Evolutionary conservation across 768 basidiomycete genomes (phyloP), one percentile per base, ranked within the genome.

Genomic region (Mycena vulgaris): DNA sequence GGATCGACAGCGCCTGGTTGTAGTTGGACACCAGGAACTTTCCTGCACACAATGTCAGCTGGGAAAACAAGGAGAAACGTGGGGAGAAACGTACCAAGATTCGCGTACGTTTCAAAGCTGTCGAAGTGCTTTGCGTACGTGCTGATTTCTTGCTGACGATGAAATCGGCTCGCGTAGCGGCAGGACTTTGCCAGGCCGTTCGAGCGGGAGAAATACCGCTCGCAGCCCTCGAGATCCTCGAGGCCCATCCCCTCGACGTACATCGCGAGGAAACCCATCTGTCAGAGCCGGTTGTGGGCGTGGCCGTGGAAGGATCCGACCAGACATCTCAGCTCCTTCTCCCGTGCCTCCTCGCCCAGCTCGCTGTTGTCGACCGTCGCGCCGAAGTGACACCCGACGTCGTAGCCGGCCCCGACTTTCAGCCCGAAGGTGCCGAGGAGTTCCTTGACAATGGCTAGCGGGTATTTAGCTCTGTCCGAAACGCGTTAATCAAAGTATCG

Each of bases 21-120:
- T 78, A 78, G 64, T 78, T 78, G 51, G 71, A 69, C 28, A 49
- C 64, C 8, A 57, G 23, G 63, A 74, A 75, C 16, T 61, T 61
- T 27, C 60, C 60, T 61, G 17, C 5, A 45, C 3, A 25, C 13
- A 30, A 5, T 23, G 37, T 57, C 11, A 57, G 56, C 23, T 10
- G 6, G 11, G 45, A 21, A 33, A 17, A 48, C 30, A 11, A 17
- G 45, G 23, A 31, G 17, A 33, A 49, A 14, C n/a, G 40, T 35
- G 33, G 33, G 33, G 33, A 35, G 27, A 42, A 5, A 61, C 60
- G 21, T 35, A 61, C 45, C 27, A 5, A 61, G 60, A 37, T 61
- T 61, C 1, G 60, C 60, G n/a, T 49, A 61, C 19, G 60, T 61
- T 16, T 61, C 60, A 16, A 61, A 47, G n/a, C 30, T 49, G 27